phyloP scores from a whole-genome alignment of 2,329 filamentous ascomycete species.

The Metarhizium sp. region DNA sequence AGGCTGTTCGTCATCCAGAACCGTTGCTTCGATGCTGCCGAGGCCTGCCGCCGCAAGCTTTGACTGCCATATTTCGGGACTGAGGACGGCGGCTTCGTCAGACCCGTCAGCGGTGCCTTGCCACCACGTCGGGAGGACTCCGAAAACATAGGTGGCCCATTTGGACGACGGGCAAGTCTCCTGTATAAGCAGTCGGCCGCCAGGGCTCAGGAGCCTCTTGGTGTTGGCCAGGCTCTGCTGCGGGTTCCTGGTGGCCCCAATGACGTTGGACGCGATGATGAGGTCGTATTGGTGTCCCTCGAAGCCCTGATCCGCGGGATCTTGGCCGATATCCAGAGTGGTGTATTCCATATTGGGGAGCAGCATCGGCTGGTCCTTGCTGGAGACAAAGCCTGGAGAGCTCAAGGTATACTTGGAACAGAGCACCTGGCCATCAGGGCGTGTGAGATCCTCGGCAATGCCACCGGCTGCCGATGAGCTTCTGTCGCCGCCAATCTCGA shows the following conservation, averaged over 20 bases:
- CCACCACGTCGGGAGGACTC: conserved; percentile 25
- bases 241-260: conserved; percentile 4
- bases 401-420: not conserved
- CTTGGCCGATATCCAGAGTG: conserved; percentile 16
- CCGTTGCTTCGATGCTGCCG: not conserved
- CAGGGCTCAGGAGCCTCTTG: not conserved
- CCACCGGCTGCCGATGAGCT: not conserved
- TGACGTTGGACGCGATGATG: conserved; percentile 5
- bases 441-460: not conserved
- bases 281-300: conserved; percentile 5
- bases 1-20: too few relatives aligned
- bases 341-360: conserved; percentile 7
- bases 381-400: not conserved
- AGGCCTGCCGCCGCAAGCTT: conserved; percentile 19
- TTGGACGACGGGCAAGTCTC: not conserved
- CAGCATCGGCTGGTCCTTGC: too few relatives aligned
- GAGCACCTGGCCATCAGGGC: not conserved
- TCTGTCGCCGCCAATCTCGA: not conserved
- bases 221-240: not conserved
- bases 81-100: conserved; percentile 16
- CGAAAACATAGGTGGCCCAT: conserved; percentile 13
- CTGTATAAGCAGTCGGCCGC: not conserved
- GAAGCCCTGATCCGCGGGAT: conserved; percentile 5
- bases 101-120: conserved; percentile 18
- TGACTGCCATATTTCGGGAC: conserved; percentile 14